phyloP scores from a whole-genome alignment of 164 flowering plant species.

The Macadamia tetraphylla region DNA sequence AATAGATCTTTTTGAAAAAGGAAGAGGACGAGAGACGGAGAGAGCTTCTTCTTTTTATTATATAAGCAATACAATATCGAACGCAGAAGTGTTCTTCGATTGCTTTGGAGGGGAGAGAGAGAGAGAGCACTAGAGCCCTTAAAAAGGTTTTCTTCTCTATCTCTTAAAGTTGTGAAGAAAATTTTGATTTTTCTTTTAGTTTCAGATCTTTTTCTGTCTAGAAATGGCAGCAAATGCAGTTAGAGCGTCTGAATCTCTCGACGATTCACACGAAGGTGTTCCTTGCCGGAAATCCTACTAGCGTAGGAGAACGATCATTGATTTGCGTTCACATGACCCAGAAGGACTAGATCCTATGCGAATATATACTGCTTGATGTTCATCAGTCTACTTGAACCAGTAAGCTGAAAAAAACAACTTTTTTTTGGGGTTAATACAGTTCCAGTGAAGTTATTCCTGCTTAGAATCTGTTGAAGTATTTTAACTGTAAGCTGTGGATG shows the following conservation, averaged over 20 bases:
- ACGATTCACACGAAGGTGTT: neutral
- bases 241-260: neutral
- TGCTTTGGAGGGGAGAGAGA: neutral
- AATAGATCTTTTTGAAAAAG: neutral
- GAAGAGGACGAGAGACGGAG: too few relatives aligned
- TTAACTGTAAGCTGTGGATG: slow-evolving; percentile 19
- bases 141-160: neutral
- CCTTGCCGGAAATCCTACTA: neutral
- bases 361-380: too few relatives aligned
- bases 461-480: neutral
- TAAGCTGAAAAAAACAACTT: too few relatives aligned
- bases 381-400: too few relatives aligned
- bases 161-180: neutral
- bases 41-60: too few relatives aligned
- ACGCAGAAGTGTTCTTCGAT: too few relatives aligned
- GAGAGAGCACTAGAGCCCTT: neutral
- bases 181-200: slow-evolving; percentile 2
- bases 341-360: neutral
- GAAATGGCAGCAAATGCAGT: slow-evolving; percentile 10
- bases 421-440: neutral
- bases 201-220: neutral
- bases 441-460: neutral
- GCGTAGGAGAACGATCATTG: neutral
- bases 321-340: neutral
- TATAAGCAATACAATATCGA: too few relatives aligned